Conservation (phyloP, 495 filamentous ascomycete genomes). For the Annulohypoxylon nitens region DNA sequence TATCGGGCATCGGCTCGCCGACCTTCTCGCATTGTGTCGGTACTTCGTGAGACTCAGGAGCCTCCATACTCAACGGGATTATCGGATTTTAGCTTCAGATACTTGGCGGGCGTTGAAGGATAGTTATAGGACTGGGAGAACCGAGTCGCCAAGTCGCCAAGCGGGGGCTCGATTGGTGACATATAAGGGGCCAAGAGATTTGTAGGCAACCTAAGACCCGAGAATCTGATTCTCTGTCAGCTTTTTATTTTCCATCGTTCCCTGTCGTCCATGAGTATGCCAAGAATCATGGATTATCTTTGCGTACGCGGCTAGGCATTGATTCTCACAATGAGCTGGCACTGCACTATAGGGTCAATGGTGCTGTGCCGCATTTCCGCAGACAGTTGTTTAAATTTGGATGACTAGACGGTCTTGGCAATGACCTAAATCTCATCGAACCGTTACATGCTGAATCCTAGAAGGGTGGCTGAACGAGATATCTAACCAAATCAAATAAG, state of each 20-base stretch:
- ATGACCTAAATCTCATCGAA: constrained; percentile 23
- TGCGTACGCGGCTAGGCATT: background rate
- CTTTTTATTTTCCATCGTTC: background rate
- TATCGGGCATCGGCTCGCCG: constrained; percentile 54
- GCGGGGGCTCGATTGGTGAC: constrained; percentile 27
- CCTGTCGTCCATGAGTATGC: background rate
- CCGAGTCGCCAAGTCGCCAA: constrained; percentile 36
- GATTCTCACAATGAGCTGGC: constrained; percentile 32
- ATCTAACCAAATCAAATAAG: background rate
- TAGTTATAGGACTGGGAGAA: constrained; percentile 28
- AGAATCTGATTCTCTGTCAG: constrained; percentile 5
- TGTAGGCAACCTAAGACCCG: constrained; percentile 20
- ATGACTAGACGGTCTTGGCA: constrained; percentile 13
- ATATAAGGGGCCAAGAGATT: constrained; percentile 28
- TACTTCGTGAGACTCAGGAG: constrained; percentile 30
- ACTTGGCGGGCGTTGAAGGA: background rate
- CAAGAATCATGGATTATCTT: constrained; percentile 4
- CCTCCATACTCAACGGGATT: constrained; percentile 21
- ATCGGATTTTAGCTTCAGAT: background rate
- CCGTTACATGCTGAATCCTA: constrained; percentile 13
- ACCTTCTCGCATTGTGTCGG: constrained; percentile 51
- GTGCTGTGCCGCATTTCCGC: constrained; percentile 25
- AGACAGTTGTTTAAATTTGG: constrained; percentile 2
- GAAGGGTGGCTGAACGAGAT: constrained; percentile 6
- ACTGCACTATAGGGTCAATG: constrained; percentile 6